Evolutionary conservation across 768 basidiomycete genomes (phyloP), one percentile per base, ranked within the genome.

Genomic region (Butyriboletus loyo): DNA sequence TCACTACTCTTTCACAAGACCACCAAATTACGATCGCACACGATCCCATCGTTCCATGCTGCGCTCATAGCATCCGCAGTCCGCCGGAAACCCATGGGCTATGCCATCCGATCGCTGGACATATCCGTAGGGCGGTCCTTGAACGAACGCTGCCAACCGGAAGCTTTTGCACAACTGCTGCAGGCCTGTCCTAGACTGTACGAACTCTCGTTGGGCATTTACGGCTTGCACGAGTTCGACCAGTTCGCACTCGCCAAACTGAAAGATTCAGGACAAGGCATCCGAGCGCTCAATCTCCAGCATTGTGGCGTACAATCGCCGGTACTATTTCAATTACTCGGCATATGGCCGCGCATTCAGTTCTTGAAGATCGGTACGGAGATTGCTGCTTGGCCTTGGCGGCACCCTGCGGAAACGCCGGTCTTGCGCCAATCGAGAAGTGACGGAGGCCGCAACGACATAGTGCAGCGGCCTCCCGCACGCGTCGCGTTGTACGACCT

Each of bases 281-380:
- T 76, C 44, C 66, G 72, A 22, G 68, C 74, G 0, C 57, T 77
- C 45, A 61, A 56, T 28, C 50, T 78, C 22, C 49, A 61, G 13
- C 39, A 53, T 0, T 75, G 70, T 49, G 72, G 75, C 39, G 62
- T 74, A 1, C 75, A 77, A 59, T 76, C 77, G 7, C 74, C 75
- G 15, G 62, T 77, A 21, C 55, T 77, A 6, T 79, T 74, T 46
- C 72, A 78, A 45, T 62, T 79, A 0, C 60, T 79, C 19, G 57
- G 55, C 0, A 64, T 75, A 35, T 74, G 75, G 65, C 70, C 73
- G 0, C 60, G 54, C 19, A 54, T 78, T 49, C 64, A 58, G 21
- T 75, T 73, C 57, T 66, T 79, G 49, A 67, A 67, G 35, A 45
- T 78, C 22, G 73, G 69, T 6, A 57, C 66, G 6, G 75, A 76